Base-by-base conservation (phyloP, 1,284 basidiomycete species). In the Microbotryomycetes sp. region DNA sequence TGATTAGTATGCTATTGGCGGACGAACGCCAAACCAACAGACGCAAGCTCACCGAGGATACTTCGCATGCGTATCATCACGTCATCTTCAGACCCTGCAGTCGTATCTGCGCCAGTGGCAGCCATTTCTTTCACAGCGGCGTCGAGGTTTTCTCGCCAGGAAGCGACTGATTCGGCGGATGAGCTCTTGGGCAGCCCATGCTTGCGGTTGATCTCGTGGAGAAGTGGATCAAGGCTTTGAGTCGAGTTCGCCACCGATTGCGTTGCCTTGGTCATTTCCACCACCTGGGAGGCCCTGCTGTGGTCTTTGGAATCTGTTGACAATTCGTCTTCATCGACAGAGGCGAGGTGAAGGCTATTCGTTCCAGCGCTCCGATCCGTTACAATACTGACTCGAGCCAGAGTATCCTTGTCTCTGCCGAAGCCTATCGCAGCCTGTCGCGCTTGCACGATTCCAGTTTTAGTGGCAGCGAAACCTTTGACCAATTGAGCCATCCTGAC, bases 51-150 rank as follows among this genome's bases (percentile, higher is more conserved):
- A 66, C 67, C 62, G 14, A 66, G 52, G 7, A 68, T 60, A 45
- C 58, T 65, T 28, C 55, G 60, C 66, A 66, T 64, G 23, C 66
- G 48, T 28, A 47, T 58, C 63, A 62, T 54, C 14, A 59, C 63
- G 23, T 62, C 58, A 7, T 36, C 60, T 28, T 67, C 59, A 5
- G 62, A 57, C n/a, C 58, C 54, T 4, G 56, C 32, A 23, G 52
- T 45, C 36, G 63, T 58, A 26, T 65, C 60, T 23, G 28, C 22
- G 12, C 59, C 58, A 16, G n/a, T 9, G 9, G 36, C 9, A 19
- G 16, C 19, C 19, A 56, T 28, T 32, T 60, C 49, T 19, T 48
- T 42, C 22, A 54, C 59, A 1, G 49, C 58, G 1, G 32, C 56
- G 3, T 66, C 61, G 46, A 63, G 50, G 1, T 48, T 29, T 5